Conservation (phyloP, 2,329 filamentous ascomycete species). For the Pleochaeta shiraiana region DNA sequence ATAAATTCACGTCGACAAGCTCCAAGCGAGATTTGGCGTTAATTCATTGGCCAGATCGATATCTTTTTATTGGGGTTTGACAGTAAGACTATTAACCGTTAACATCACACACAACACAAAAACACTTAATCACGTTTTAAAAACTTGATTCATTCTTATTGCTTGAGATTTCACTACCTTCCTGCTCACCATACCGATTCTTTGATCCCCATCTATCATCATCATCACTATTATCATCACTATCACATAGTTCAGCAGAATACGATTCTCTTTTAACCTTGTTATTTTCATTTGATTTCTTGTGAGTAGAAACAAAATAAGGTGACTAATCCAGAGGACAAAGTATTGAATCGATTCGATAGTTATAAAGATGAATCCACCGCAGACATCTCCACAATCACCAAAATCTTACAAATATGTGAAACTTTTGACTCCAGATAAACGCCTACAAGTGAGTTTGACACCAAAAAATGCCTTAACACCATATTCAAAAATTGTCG, state of each 20-base stretch:
- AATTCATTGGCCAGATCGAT: no score
- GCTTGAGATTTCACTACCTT: not conserved
- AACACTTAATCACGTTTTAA: not conserved
- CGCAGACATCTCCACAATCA: not conserved
- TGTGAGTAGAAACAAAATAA: no score
- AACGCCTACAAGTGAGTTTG: not conserved
- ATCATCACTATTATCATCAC: not conserved
- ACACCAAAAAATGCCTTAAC: not conserved
- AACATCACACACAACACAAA: not conserved
- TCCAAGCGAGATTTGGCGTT: no score
- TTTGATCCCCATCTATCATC: not conserved
- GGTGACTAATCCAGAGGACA: not conserved
- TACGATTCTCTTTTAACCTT: not conserved
- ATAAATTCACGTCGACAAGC: no score
- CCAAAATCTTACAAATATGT: not conserved
- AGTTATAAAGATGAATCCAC: not conserved
- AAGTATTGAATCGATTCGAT: not conserved
- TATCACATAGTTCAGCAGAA: not conserved
- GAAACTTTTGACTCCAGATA: not conserved
- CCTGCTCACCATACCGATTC: not conserved
- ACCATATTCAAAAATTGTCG: not conserved
- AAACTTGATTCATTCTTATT: not conserved
- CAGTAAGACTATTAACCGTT: no score
- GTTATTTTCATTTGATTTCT: not conserved
- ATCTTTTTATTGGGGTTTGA: no score